Percentiles rank a stretch among this genome's conserved stretches.
phyloP scores from a whole-genome alignment of 129 eudicot species.

The Silybum marianum region DNA sequence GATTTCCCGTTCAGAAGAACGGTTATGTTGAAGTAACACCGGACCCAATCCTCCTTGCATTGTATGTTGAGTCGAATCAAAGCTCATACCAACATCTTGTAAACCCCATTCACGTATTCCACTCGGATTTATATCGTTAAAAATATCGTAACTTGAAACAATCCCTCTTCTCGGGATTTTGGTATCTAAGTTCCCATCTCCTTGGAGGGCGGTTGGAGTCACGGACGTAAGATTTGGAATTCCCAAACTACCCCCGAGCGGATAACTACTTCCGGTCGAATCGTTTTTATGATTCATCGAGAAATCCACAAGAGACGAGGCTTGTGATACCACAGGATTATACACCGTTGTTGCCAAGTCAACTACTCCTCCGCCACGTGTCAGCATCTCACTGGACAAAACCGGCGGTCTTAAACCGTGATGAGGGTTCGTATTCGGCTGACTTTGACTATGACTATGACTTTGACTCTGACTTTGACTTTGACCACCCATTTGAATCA shows the following conservation, averaged over 20 bases:
- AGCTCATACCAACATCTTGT: slow-evolving; percentile 58
- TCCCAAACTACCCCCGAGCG: slow-evolving; percentile 47
- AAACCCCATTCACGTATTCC: slow-evolving; percentile 70
- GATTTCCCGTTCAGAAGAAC: slow-evolving; percentile 31
- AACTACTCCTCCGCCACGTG: slow-evolving; percentile 40
- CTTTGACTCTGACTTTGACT: slow-evolving; percentile 28
- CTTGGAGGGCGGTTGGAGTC: slow-evolving; percentile 38
- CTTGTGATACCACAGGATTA: slow-evolving; percentile 53
- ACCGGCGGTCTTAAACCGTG: slow-evolving; percentile 55
- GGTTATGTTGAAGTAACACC: slow-evolving; percentile 46
- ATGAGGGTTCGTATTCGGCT: slow-evolving; percentile 16
- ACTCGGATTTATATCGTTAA: slow-evolving; percentile 53
- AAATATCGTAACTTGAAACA: slow-evolving; percentile 56
- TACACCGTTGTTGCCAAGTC: slow-evolving; percentile 36
- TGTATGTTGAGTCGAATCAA: slow-evolving; percentile 45
- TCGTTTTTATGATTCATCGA: slow-evolving; percentile 55
- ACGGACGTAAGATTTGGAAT: slow-evolving; percentile 38
- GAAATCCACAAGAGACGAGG: slow-evolving; percentile 60
- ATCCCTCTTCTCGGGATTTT: slow-evolving; percentile 53
- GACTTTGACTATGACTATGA: slow-evolving; percentile 37
- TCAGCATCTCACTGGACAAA: slow-evolving; percentile 39
- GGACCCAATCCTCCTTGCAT: slow-evolving; percentile 38
- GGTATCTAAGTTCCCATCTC: slow-evolving; percentile 39
- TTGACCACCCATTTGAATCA: slow-evolving; percentile 59
- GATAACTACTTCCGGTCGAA: slow-evolving; percentile 35